A percentile compares a stretch with the other conserved stretches of the same genome.
These are phyloP conservation scores for Coniella lustricola DNA, from an alignment of 2,329 filamentous ascomycete genomes.

Conservation along the genomic window DNA sequence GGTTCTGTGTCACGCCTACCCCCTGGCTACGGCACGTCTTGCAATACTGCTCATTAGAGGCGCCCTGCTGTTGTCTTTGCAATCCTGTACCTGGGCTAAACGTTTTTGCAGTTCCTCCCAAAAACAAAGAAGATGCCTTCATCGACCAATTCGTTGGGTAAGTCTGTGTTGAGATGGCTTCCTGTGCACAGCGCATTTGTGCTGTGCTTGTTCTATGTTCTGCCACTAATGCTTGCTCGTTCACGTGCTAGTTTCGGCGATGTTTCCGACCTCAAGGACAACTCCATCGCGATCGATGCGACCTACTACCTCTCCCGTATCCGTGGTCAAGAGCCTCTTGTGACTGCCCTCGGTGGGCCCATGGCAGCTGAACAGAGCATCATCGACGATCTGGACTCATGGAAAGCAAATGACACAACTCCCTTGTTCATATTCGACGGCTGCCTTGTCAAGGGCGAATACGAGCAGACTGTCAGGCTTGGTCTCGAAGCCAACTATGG, in stretches of 20 bases:
- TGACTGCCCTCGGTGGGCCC: conserved; percentile 82
- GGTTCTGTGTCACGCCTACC: neutral
- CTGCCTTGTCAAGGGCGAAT: conserved; percentile 68
- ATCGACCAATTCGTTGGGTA: conserved; percentile 10
- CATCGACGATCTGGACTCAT: conserved; percentile 65
- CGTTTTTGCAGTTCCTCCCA: conserved; percentile 1
- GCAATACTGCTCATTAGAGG: too few species aligned
- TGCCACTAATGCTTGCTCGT: neutral
- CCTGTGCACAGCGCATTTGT: neutral
- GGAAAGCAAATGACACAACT: conserved; percentile 63
- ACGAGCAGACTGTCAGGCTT: conserved; percentile 59
- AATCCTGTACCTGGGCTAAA: neutral
- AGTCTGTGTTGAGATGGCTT: neutral
- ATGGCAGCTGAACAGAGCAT: conserved; percentile 74
- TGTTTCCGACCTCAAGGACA: conserved; percentile 65
- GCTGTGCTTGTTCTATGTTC: neutral
- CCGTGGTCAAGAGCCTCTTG: conserved; percentile 78
- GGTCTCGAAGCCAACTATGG: conserved; percentile 60
- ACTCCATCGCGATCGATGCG: conserved; percentile 78
- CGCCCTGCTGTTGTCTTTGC: neutral
- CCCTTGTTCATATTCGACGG: conserved; percentile 91
- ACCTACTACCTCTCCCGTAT: conserved; percentile 79
- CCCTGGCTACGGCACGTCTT: too few species aligned
- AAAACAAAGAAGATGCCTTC: conserved; percentile 13
- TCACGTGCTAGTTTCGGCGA: conserved; percentile 44